These are phyloP conservation scores for Perilla frutescens DNA, from an alignment of 257 asterid genomes.

Conservation along the genomic window DNA sequence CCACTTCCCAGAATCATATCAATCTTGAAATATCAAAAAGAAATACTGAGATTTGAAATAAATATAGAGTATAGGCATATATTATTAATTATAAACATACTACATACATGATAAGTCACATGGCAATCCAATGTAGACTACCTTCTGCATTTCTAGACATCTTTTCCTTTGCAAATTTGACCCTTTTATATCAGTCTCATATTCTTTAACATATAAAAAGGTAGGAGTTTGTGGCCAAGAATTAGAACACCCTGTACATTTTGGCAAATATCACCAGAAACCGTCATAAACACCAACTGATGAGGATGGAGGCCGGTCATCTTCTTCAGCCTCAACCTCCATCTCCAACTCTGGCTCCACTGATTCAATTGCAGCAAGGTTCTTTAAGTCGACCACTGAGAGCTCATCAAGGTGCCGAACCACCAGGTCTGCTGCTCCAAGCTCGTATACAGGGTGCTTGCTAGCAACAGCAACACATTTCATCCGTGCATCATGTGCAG, in stretches of 20 bases:
- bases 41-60: background rate
- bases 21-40: background rate
- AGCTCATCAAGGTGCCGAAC: constrained; percentile 85
- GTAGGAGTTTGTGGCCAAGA: constrained; percentile 27
- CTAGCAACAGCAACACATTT: constrained; percentile 96
- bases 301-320: constrained; percentile 46
- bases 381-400: constrained; percentile 84
- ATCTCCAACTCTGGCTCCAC: constrained; percentile 84
- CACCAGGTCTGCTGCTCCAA: constrained; percentile 86
- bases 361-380: constrained; percentile 75
- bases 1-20: too few relatives aligned
- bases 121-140: constrained; percentile 42
- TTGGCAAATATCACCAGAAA: constrained; percentile 60
- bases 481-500: constrained; percentile 96
- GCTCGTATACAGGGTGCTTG: constrained; percentile 86
- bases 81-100: constrained; percentile 34
- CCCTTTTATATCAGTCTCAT: constrained; percentile 6
- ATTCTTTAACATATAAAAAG: constrained; percentile 41
- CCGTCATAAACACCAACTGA: constrained; percentile 65
- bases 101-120: constrained; percentile 35
- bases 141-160: constrained; percentile 25
- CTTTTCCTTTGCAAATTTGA: constrained; percentile 5
- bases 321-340: constrained; percentile 77
- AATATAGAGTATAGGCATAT: constrained; percentile 17
- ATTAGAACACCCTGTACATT: constrained; percentile 54